Percentiles rank a stretch among this genome's conserved stretches.
Evolutionary conservation across 306 rosid species (phyloP).

Genomic region (Gillenia trifoliata): DNA sequence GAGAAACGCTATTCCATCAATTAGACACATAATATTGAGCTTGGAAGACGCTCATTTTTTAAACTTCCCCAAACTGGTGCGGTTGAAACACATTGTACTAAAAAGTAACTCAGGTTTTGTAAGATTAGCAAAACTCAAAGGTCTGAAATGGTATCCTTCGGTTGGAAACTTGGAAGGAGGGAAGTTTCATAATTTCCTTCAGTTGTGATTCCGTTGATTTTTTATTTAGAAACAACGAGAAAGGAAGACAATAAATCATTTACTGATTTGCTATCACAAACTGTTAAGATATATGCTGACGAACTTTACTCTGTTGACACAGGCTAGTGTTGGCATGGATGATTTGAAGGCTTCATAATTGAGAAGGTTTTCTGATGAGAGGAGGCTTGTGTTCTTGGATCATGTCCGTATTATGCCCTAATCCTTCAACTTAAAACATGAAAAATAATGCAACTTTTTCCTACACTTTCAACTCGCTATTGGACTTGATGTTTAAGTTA

Average conservation of each 20-base stretch:
- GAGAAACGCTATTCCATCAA: neutral
- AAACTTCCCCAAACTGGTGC: neutral
- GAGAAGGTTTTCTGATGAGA: neutral
- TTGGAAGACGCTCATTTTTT: neutral
- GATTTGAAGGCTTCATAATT: slow-evolving; percentile 58
- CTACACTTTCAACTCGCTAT: neutral
- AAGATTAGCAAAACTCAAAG: neutral
- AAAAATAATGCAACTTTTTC: slow-evolving; percentile 2
- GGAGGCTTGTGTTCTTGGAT: slow-evolving; percentile 3
- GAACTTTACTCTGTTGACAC: slow-evolving; percentile 16
- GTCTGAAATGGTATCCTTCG: neutral
- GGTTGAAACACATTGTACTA: neutral
- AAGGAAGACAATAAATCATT: neutral
- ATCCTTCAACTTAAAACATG: neutral
- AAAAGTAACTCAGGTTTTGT: neutral
- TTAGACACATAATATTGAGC: neutral
- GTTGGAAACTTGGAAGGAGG: too few relatives aligned
- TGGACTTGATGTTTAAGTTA: neutral
- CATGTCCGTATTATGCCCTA: neutral
- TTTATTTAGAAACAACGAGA: neutral
- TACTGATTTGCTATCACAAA: neutral
- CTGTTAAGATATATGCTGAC: neutral
- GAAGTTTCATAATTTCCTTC: neutral
- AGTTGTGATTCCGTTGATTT: neutral
- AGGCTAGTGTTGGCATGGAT: slow-evolving; percentile 87